A percentile compares a stretch with the other conserved stretches of the same genome.
Conservation (phyloP, 345 rosid species). For the Arabis alpina region DNA sequence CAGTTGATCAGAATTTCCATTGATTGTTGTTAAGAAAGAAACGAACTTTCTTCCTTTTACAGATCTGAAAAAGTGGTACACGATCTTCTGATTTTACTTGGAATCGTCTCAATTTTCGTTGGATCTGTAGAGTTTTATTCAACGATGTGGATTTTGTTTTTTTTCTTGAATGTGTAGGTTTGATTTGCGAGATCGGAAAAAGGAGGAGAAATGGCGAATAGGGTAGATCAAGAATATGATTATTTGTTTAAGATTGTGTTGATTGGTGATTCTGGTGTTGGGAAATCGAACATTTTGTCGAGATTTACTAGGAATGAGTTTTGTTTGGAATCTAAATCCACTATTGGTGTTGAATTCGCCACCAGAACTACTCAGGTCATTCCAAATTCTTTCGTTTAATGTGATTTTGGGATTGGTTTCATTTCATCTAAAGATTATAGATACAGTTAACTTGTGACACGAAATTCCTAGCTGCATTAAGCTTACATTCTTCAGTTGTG, state of each 20-base stretch:
- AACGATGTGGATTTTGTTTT: slow-evolving; percentile 5
- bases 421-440: no score
- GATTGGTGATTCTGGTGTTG: slow-evolving; percentile 82
- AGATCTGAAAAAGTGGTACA: slow-evolving; percentile 40
- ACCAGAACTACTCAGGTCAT: slow-evolving; percentile 68
- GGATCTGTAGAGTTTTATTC: slow-evolving; percentile 8
- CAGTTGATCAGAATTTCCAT: not conserved
- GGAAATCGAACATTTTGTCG: slow-evolving; percentile 76
- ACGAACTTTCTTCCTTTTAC: not conserved
- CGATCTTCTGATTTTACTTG: not conserved
- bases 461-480: not conserved
- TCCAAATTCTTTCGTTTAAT: not conserved
- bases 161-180: slow-evolving; percentile 27
- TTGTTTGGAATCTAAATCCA: slow-evolving; percentile 75
- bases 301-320: slow-evolving; percentile 75
- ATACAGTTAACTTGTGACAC: not conserved
- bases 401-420: not conserved
- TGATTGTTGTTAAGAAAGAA: slow-evolving; percentile 3
- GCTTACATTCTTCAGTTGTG: not conserved
- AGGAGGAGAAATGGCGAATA: slow-evolving; percentile 51
- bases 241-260: slow-evolving; percentile 77
- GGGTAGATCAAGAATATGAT: slow-evolving; percentile 72
- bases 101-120: slow-evolving; percentile 8
- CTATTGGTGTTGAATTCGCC: slow-evolving; percentile 78
- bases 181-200: slow-evolving; percentile 39